phyloP scores from a whole-genome alignment of 2,329 filamentous ascomycete species.

The Dothideomycetes sp. region DNA sequence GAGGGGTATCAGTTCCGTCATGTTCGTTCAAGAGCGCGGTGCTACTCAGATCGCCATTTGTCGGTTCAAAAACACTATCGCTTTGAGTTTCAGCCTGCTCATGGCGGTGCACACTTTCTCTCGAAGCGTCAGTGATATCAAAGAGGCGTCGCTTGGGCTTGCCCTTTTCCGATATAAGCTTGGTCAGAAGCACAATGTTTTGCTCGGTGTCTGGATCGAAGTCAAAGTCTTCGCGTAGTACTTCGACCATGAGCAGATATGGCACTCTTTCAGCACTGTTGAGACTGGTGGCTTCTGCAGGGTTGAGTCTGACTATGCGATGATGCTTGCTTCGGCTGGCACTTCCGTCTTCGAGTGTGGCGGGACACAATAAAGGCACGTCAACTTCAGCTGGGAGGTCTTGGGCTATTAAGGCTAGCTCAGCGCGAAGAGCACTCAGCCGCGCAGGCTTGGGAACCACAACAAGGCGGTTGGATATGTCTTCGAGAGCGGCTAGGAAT shows the following conservation, averaged over 20 bases:
- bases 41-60: conserved; percentile 66
- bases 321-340: conserved; percentile 69
- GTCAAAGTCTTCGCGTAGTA: conserved; percentile 71
- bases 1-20: conserved; percentile 38
- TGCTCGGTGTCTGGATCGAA: conserved; percentile 68
- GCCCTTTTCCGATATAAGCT: conserved; percentile 58
- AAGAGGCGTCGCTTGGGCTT: conserved; percentile 43
- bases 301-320: conserved; percentile 73
- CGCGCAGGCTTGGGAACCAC: conserved; percentile 73
- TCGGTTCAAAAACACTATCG: conserved; percentile 79
- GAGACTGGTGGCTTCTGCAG: conserved; percentile 72
- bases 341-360: conserved; percentile 62
- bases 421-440: conserved; percentile 69
- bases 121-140: conserved; percentile 53
- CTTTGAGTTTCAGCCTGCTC: conserved; percentile 34
- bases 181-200: conserved; percentile 58
- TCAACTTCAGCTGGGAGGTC: conserved; percentile 77
- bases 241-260: conserved; percentile 76
- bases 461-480: conserved; percentile 76
- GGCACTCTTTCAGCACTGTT: conserved; percentile 84
- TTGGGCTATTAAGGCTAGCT: conserved; percentile 70
- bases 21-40: conserved; percentile 57
- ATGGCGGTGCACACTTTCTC: conserved; percentile 31
- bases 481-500: conserved; percentile 69
- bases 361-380: conserved; percentile 72